Evolutionary conservation across 768 basidiomycete genomes (phyloP).

Genomic region (Polyporus arcularius): DNA sequence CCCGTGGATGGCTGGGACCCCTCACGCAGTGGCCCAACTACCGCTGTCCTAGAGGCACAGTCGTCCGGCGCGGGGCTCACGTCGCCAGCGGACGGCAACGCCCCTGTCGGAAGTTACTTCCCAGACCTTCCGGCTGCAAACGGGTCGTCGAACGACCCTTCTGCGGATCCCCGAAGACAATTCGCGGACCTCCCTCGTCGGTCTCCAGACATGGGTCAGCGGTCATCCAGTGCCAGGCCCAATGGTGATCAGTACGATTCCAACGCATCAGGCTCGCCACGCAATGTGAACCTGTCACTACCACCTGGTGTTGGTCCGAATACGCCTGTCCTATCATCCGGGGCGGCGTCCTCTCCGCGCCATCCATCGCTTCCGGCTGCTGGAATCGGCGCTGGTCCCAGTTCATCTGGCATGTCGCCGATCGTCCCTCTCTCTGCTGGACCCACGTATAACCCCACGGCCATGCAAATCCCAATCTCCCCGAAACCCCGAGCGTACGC

Average conservation of each 20-base stretch:
- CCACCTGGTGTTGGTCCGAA: slow-evolving; percentile 14
- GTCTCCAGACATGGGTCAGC: slow-evolving; percentile 29
- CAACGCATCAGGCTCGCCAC: slow-evolving; percentile 4
- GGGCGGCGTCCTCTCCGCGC: slow-evolving; percentile 44
- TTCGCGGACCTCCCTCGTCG: slow-evolving; percentile 9
- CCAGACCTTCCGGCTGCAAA: slow-evolving; percentile 7
- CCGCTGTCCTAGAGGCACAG: slow-evolving; percentile 19
- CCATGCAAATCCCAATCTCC: slow-evolving; percentile 60
- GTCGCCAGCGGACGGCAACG: slow-evolving; percentile 17
- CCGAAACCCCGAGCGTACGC: slow-evolving; percentile 66
- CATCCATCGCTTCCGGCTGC: slow-evolving; percentile 47
- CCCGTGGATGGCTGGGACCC: slow-evolving; percentile 18
- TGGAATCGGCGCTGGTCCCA: slow-evolving; percentile 34
- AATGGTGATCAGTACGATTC: slow-evolving; percentile 9
- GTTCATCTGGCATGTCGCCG: slow-evolving; percentile 40
- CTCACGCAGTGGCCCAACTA: not conserved
- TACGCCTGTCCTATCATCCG: slow-evolving; percentile 30
- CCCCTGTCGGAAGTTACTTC: slow-evolving; percentile 11
- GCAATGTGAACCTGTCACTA: slow-evolving; percentile 8
- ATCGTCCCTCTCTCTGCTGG: slow-evolving; percentile 54
- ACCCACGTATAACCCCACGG: slow-evolving; percentile 28
- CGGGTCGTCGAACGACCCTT: slow-evolving; percentile 11
- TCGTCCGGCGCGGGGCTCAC: slow-evolving; percentile 15
- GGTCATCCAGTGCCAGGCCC: slow-evolving; percentile 16
- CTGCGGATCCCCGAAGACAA: slow-evolving; percentile 5